phyloP scores from a whole-genome alignment of 257 asterid genomes.

The Nicotiana noctiflora region DNA sequence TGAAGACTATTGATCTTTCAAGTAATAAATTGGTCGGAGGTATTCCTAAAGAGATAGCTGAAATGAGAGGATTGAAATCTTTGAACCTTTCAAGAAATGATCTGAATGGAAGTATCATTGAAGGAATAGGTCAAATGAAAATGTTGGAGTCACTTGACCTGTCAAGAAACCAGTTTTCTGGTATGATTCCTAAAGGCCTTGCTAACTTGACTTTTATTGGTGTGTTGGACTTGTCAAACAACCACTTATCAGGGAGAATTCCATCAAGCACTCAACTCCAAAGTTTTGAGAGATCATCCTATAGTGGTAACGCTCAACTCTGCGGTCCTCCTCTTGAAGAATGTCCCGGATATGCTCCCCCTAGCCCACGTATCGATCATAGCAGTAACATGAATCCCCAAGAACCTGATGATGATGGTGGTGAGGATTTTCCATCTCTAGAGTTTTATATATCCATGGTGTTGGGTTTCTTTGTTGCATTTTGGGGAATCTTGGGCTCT shows the following conservation, averaged over 20 bases:
- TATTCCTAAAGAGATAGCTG: constrained; percentile 11
- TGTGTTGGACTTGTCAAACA: constrained; percentile 25
- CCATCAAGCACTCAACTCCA: constrained; percentile 27
- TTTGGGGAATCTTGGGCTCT: constrained; percentile 8
- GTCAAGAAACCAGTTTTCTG: constrained; percentile 24
- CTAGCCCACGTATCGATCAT: not conserved
- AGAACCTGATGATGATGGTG: not conserved
- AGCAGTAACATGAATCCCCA: not conserved
- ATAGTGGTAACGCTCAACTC: constrained; percentile 16
- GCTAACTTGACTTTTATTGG: not conserved
- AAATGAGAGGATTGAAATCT: constrained; percentile 16
- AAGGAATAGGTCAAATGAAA: constrained; percentile 20
- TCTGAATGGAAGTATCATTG: constrained; percentile 18
- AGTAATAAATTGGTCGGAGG: constrained; percentile 16
- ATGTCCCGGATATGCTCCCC: constrained; percentile 5
- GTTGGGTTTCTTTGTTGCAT: not conserved
- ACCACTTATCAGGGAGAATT: constrained; percentile 23
- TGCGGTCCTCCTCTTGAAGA: constrained; percentile 22
- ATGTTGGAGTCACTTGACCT: constrained; percentile 29
- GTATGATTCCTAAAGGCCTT: constrained; percentile 25
- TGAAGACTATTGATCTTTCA: constrained; percentile 28
- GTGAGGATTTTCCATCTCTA: not conserved
- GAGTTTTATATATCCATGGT: constrained; percentile 4
- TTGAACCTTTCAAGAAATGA: constrained; percentile 25
- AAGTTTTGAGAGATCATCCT: constrained; percentile 17